These are phyloP conservation scores for Viola pubescens DNA, from an alignment of 441 rosid species.

Conservation along the genomic window DNA sequence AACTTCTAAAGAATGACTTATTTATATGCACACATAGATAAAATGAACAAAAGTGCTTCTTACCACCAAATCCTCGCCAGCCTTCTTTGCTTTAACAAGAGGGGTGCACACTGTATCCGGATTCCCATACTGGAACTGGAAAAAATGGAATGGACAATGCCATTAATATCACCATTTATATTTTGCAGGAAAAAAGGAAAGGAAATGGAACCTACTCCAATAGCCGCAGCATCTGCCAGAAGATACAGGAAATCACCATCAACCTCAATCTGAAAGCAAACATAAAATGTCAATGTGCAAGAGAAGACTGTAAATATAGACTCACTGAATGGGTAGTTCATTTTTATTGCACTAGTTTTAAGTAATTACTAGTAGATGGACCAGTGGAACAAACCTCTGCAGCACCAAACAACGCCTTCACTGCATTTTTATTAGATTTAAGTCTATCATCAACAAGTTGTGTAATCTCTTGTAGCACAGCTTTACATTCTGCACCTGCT, in stretches of 20 bases:
- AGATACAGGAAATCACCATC: conserved; percentile 90
- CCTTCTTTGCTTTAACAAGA: conserved; percentile 72
- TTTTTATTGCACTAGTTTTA: neutral
- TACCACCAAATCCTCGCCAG: conserved; percentile 77
- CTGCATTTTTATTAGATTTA: conserved; percentile 45
- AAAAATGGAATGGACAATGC: neutral
- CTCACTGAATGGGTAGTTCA: neutral
- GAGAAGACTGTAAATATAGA: neutral
- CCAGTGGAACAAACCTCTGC: conserved; percentile 46
- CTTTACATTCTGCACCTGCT: conserved; percentile 86
- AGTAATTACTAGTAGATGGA: neutral
- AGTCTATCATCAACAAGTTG: conserved; percentile 58
- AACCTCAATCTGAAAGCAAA: conserved; percentile 57
- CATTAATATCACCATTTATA: neutral
- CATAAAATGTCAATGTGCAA: conserved; percentile 13
- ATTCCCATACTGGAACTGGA: conserved; percentile 86
- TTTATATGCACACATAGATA: no score
- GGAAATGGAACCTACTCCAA: conserved; percentile 38
- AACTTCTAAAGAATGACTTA: no score
- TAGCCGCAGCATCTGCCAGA: conserved; percentile 81
- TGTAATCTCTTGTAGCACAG: conserved; percentile 62
- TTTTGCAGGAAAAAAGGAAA: neutral
- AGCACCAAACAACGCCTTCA: conserved; percentile 64
- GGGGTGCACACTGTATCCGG: conserved; percentile 74
- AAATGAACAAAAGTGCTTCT: neutral